phyloP scores from a whole-genome alignment of 2,329 filamentous ascomycete species.

The Verticillium zaregamsianum region DNA sequence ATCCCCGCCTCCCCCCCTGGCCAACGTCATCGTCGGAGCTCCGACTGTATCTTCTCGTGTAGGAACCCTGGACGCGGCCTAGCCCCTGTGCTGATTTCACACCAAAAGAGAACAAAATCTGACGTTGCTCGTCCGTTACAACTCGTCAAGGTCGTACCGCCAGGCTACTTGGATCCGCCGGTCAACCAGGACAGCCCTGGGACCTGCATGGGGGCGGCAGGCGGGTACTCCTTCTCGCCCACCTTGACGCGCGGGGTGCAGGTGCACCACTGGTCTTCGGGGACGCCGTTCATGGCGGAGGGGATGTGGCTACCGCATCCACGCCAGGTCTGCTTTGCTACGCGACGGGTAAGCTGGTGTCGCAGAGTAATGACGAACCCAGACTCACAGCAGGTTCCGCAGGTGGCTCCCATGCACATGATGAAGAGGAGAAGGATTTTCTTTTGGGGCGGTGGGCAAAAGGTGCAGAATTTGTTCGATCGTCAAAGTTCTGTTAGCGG shows the following conservation, averaged over 20 bases:
- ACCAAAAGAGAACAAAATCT: background rate
- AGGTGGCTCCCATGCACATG: conserved; percentile 38
- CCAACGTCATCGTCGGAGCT: background rate
- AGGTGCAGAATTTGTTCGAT: background rate
- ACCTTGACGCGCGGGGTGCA: conserved; percentile 40
- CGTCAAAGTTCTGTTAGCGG: background rate
- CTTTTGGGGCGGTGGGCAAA: background rate
- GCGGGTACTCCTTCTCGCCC: conserved; percentile 41
- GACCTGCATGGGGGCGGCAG: conserved; percentile 32
- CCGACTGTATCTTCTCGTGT: background rate
- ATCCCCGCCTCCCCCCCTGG: background rate
- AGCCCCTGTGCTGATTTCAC: background rate
- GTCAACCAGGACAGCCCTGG: conserved; percentile 35
- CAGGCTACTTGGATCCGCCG: conserved; percentile 6
- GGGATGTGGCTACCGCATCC: conserved; percentile 45
- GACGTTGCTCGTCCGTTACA: background rate
- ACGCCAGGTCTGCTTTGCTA: conserved; percentile 45
- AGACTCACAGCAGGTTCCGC: conserved; percentile 36
- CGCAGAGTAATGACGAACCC: too few relatives aligned
- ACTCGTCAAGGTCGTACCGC: background rate
- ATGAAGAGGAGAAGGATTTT: conserved; percentile 5
- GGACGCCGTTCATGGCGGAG: conserved; percentile 36
- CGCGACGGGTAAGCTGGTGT: background rate
- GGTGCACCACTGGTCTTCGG: conserved; percentile 43
- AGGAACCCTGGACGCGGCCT: background rate